A percentile compares a stretch with the other conserved stretches of the same genome.
Conservation (phyloP, 805 yeast species). For the Candida verbasci region DNA sequence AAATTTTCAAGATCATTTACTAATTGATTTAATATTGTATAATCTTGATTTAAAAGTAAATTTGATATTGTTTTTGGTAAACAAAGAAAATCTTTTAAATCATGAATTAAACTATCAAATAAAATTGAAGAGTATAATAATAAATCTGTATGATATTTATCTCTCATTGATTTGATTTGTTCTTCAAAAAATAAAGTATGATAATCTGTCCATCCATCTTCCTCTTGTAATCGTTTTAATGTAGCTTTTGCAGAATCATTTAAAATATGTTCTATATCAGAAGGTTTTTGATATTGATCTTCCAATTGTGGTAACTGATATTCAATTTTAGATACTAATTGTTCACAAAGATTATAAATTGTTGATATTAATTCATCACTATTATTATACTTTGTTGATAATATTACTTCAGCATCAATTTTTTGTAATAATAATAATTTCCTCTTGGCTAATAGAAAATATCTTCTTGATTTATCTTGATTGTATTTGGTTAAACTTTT, state of each 20-base stretch:
- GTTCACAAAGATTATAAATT: slow-evolving; percentile 21
- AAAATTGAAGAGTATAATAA: slow-evolving; percentile 52
- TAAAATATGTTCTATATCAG: slow-evolving; percentile 51
- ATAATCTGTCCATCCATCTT: slow-evolving; percentile 51
- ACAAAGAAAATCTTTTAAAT: slow-evolving; percentile 12
- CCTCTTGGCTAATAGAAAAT: slow-evolving; percentile 42
- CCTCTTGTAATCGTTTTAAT: slow-evolving; percentile 43
- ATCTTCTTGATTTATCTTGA: slow-evolving; percentile 42
- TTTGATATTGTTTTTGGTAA: slow-evolving; percentile 5
- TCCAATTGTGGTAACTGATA: slow-evolving; percentile 52
- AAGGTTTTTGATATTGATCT: slow-evolving; percentile 40
- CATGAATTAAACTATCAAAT: slow-evolving; percentile 44
- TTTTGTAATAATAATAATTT: slow-evolving; percentile 41
- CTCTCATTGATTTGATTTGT: slow-evolving; percentile 39
- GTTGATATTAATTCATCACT: slow-evolving; percentile 8
- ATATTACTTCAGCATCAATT: slow-evolving; percentile 29
- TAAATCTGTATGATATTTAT: slow-evolving; percentile 49
- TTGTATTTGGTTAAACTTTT: slow-evolving; percentile 38
- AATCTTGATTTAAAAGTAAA: background rate
- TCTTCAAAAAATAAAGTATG: slow-evolving; percentile 41
- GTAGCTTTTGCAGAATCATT: slow-evolving; percentile 43
- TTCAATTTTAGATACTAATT: slow-evolving; percentile 31
- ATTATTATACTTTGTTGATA: slow-evolving; percentile 12
- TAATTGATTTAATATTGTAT: slow-evolving; percentile 4
- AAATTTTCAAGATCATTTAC: slow-evolving; percentile 15